A percentile compares a stretch with the other conserved stretches of the same genome.
Conservation (phyloP, 108 stramenopile genomes). For the Conticribra guillardii region DNA sequence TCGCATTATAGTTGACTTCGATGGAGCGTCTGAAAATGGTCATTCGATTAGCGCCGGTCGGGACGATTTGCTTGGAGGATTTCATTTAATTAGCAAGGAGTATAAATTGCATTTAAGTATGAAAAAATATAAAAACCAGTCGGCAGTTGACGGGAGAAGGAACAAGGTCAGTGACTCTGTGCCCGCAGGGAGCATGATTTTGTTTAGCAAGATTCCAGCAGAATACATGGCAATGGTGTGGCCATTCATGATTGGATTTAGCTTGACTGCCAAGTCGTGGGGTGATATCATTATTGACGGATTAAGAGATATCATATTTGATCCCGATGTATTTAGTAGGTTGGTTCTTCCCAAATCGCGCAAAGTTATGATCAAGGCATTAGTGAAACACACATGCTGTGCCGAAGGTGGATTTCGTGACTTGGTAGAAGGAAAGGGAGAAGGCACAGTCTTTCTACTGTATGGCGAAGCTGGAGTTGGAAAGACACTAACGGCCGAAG, state of each 20-base stretch:
- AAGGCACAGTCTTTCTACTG: slow-evolving; percentile 64
- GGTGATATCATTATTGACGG: slow-evolving; percentile 73
- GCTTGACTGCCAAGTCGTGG: slow-evolving; percentile 65
- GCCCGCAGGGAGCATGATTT: slow-evolving; percentile 35
- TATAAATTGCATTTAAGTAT: slow-evolving; percentile 54
- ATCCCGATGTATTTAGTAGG: slow-evolving; percentile 59
- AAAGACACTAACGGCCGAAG: slow-evolving; percentile 80
- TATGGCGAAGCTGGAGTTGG: slow-evolving; percentile 71
- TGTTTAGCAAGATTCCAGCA: slow-evolving; percentile 61
- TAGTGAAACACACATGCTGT: slow-evolving; percentile 53
- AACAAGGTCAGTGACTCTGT: neutral
- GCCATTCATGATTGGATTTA: slow-evolving; percentile 73
- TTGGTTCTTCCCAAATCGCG: slow-evolving; percentile 60
- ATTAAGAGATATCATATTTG: slow-evolving; percentile 55
- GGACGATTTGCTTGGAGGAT: slow-evolving; percentile 69
- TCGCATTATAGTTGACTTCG: slow-evolving; percentile 70
- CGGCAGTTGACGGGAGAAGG: neutral
- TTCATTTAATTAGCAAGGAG: slow-evolving; percentile 67
- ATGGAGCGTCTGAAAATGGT: slow-evolving; percentile 60
- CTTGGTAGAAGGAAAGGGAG: slow-evolving; percentile 67
- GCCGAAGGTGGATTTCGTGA: slow-evolving; percentile 57
- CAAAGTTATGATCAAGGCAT: slow-evolving; percentile 70
- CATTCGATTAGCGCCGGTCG: slow-evolving; percentile 56
- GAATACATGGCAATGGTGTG: slow-evolving; percentile 60
- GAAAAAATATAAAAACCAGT: slow-evolving; percentile 22